Conservation (phyloP, 2,329 filamentous ascomycete genomes). For the Thermothelomyces thermophilus region DNA sequence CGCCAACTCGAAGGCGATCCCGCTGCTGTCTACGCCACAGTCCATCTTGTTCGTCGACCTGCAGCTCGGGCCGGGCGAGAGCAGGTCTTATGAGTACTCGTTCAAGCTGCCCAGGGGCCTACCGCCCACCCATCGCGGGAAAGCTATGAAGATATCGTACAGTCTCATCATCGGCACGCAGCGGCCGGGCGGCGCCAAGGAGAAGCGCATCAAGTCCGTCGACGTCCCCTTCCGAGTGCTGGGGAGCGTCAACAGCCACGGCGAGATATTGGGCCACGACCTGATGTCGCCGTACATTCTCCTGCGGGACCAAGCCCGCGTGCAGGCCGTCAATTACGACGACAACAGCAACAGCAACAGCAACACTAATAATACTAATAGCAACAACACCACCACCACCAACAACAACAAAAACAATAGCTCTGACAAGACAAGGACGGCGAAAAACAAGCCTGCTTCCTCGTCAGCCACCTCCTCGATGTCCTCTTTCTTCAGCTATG, state of each 20-base stretch:
- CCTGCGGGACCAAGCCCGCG: constrained; percentile 71
- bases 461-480: constrained; percentile 33
- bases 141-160: constrained; percentile 90
- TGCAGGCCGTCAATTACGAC: constrained; percentile 44
- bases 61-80: constrained; percentile 79
- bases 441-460: constrained; percentile 25
- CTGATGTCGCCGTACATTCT: constrained; percentile 91
- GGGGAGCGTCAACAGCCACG: constrained; percentile 82
- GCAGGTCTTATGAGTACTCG: constrained; percentile 76
- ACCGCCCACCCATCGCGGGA: constrained; percentile 85
- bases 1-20: constrained; percentile 78
- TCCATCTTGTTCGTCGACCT: constrained; percentile 94
- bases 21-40: constrained; percentile 88
- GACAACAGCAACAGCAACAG: constrained; percentile 13
- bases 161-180: constrained; percentile 89
- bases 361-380: too few relatives aligned
- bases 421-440: constrained; percentile 20
- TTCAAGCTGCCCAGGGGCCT: constrained; percentile 81
- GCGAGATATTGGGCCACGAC: constrained; percentile 86
- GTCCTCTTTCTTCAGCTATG: constrained; percentile 68
- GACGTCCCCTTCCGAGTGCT: constrained; percentile 90
- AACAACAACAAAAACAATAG: constrained; percentile 8
- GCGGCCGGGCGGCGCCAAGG: constrained; percentile 66
- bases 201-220: constrained; percentile 81
- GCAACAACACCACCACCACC: constrained; percentile 31